Conservation (phyloP, 305 asterid species). For the Plantago lanceolata region DNA sequence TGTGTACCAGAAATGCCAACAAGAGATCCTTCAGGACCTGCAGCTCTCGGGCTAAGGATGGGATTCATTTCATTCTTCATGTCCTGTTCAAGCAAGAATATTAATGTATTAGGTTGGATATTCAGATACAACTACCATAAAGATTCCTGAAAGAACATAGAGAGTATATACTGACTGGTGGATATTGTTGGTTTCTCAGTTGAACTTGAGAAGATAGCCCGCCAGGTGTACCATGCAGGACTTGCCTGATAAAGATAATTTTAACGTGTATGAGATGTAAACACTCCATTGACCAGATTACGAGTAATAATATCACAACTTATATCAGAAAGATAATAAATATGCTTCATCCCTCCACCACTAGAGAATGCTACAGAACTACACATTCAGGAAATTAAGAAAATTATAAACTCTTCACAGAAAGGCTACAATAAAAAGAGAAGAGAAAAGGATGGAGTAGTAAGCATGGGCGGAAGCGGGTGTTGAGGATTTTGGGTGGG, state of each 20-base stretch:
- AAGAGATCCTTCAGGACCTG: slow-evolving; percentile 82
- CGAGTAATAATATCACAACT: not conserved
- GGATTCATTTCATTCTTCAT: slow-evolving; percentile 86
- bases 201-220: slow-evolving; percentile 89
- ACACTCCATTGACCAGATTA: not conserved
- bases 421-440: no score
- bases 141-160: slow-evolving; percentile 13
- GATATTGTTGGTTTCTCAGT: slow-evolving; percentile 82
- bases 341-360: no score
- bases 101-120: slow-evolving; percentile 7
- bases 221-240: slow-evolving; percentile 71
- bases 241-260: slow-evolving; percentile 52
- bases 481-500: no score
- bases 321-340: no score
- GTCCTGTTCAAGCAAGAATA: slow-evolving; percentile 47
- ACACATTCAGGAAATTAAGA: no score
- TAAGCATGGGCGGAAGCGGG: no score
- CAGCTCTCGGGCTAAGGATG: slow-evolving; percentile 67
- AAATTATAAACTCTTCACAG: no score
- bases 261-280: slow-evolving; percentile 17
- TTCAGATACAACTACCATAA: slow-evolving; percentile 8
- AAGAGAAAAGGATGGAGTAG: no score
- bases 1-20: slow-evolving; percentile 81
- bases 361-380: no score
- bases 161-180: slow-evolving; percentile 55